Evolutionary conservation across 371 early-diverging fungal species (phyloP), one percentile per base, ranked within the genome.

Genomic region (Syncephalastrum sp.): DNA sequence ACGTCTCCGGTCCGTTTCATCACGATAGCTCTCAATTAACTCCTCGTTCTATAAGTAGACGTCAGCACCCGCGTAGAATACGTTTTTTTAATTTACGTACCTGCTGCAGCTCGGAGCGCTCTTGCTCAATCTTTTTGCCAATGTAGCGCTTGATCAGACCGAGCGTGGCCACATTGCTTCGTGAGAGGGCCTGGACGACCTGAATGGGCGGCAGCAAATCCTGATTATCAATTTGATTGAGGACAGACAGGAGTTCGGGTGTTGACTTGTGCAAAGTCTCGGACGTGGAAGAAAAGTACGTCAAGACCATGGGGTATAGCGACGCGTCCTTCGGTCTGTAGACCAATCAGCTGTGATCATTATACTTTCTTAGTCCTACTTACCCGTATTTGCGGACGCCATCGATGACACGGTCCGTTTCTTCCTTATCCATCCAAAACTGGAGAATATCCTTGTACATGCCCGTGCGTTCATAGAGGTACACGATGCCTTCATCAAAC

Each of bases 131-230:
- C 62, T 89, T 82, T 42, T 83, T 82, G 19, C 87, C 81, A 50
- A 97, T 81, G 60, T 92, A 95, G 17, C 82, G 82, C 51, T 91
- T 86, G 23, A 96, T 81, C 71, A 90, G 87, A 0, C 92, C 95
- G 56, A 97, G 74, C 0, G 93, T 93, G 3, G 93, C 94, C 0
- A 90, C 83, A 33, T 92, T 82, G 41, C 91, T 92, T 47, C 89
- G 84, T 0, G 92, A 83, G 13, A 95, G 74, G 6, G 91, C 85
- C 56, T 94, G 92, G 0, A 97, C 74, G 3, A 97, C 92, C 58
- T 95, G 89, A 45, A 96, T 71, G 13, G 94, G 95, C 19, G 93
- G 89, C 63, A 97, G 67, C 17, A 97, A 69, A 51, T 91, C 90
- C 59, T 87, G 80, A n/a, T 81, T 75, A 52, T 95, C 94, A 59